Percentiles rank a stretch among this genome's conserved stretches.
Conservation (phyloP, 2,329 filamentous ascomycete species). For the Calonectria pteridis region DNA sequence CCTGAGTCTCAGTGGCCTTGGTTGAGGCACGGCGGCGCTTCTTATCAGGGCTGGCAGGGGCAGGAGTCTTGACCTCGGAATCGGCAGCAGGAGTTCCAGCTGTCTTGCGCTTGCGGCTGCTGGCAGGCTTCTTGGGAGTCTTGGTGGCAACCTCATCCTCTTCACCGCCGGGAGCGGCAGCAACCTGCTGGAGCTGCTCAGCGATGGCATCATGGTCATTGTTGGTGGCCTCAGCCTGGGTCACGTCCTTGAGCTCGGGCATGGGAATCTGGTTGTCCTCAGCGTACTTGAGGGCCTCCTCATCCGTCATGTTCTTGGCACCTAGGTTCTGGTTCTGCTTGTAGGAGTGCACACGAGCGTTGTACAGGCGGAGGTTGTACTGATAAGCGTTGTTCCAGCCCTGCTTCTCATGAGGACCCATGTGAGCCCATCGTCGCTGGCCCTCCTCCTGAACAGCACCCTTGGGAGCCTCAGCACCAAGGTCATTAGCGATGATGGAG, state of each 20-base stretch:
- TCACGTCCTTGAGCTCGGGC: conserved; percentile 61
- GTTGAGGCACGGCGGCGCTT: conserved; percentile 71
- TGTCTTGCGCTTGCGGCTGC: conserved; percentile 69
- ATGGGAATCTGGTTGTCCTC: conserved; percentile 68
- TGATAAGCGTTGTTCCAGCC: conserved; percentile 77
- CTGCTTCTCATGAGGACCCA: conserved; percentile 80
- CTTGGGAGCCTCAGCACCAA: conserved; percentile 81
- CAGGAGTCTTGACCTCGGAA: conserved; percentile 55
- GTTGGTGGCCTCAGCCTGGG: conserved; percentile 44
- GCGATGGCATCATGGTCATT: conserved; percentile 70
- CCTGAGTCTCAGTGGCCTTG: conserved; percentile 66
- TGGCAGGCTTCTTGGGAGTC: conserved; percentile 68
- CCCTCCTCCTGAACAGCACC: conserved; percentile 91
- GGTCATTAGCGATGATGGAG: conserved; percentile 82
- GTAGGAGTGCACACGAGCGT: conserved; percentile 74
- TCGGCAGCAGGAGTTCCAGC: conserved; percentile 56
- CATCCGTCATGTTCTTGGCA: conserved; percentile 72
- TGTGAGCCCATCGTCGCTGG: conserved; percentile 85
- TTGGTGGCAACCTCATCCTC: conserved; percentile 63
- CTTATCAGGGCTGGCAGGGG: conserved; percentile 69
- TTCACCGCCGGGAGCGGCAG: conserved; percentile 54
- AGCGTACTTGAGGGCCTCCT: conserved; percentile 72
- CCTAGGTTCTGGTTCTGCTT: conserved; percentile 66
- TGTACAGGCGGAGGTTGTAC: conserved; percentile 76
- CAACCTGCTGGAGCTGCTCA: conserved; percentile 67